phyloP scores from a whole-genome alignment of 2,329 filamentous ascomycete genomes.

The Fusarium denticulatum region DNA sequence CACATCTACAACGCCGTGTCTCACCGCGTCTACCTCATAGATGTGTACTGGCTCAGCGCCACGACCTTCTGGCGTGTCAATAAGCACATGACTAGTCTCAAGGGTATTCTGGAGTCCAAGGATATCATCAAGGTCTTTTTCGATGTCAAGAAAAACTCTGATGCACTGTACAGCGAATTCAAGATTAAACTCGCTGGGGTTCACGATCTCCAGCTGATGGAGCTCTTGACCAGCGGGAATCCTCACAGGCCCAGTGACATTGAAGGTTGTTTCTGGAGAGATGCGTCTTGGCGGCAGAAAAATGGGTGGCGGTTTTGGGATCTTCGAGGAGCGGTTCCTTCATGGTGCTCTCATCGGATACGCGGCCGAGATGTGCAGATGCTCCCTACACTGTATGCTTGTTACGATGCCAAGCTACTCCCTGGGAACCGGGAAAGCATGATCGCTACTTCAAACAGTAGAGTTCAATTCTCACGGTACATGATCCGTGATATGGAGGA shows the following conservation, averaged over 20 bases:
- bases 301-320: not conserved
- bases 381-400: not conserved
- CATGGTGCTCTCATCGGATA: not conserved
- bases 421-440: not conserved
- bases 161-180: not conserved
- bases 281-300: not conserved
- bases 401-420: not conserved
- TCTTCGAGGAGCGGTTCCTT: not conserved
- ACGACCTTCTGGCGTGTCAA: not conserved
- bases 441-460: not conserved
- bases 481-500: not conserved
- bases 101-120: not conserved
- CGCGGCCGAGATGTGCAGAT: not conserved
- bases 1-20: not conserved
- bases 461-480: not conserved
- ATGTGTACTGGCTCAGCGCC: not conserved
- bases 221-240: not conserved
- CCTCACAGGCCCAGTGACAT: not conserved
- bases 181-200: not conserved
- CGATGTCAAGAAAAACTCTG: not conserved
- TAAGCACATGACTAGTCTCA: not conserved
- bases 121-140: not conserved
- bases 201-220: conserved; percentile 6
- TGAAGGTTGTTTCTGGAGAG: not conserved
- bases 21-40: not conserved